Evolutionary conservation across 495 filamentous ascomycete species (phyloP).

Genomic region (Penicillium steckii): DNA sequence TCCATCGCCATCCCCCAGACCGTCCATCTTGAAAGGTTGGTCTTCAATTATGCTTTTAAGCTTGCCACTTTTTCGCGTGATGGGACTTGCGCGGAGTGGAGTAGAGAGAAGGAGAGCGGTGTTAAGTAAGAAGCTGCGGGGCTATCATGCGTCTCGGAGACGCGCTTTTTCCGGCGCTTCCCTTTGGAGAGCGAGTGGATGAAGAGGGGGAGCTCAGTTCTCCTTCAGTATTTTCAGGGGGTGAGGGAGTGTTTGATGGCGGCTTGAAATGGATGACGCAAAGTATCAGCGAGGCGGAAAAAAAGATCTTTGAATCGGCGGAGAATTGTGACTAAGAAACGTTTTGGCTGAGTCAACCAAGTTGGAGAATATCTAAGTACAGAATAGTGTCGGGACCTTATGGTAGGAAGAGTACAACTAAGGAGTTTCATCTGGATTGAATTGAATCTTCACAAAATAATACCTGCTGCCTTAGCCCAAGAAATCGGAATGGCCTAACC

Average conservation of each 20-base stretch:
- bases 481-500: slow-evolving; percentile 12
- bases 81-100: slow-evolving; percentile 25
- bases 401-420: no score
- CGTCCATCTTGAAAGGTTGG: slow-evolving; percentile 34
- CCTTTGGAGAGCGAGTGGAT: neutral
- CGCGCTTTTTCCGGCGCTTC: slow-evolving; percentile 11
- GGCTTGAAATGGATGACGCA: slow-evolving; percentile 21
- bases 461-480: slow-evolving; percentile 6
- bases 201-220: slow-evolving; percentile 7
- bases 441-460: neutral
- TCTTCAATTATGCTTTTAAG: neutral
- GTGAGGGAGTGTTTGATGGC: neutral
- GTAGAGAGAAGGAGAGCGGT: slow-evolving; percentile 12
- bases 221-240: no score
- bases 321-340: neutral
- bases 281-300: neutral
- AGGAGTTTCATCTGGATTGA: no score
- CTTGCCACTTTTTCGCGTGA: slow-evolving; percentile 1
- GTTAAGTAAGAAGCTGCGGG: slow-evolving; percentile 24
- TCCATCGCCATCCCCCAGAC: slow-evolving; percentile 41
- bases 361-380: no score
- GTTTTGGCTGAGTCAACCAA: neutral
- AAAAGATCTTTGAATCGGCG: neutral
- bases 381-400: no score
- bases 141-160: slow-evolving; percentile 11